Percentiles rank a stretch among this genome's conserved stretches.
phyloP scores from a whole-genome alignment of 2,329 filamentous ascomycete genomes.

The Penicillium olsonii region DNA sequence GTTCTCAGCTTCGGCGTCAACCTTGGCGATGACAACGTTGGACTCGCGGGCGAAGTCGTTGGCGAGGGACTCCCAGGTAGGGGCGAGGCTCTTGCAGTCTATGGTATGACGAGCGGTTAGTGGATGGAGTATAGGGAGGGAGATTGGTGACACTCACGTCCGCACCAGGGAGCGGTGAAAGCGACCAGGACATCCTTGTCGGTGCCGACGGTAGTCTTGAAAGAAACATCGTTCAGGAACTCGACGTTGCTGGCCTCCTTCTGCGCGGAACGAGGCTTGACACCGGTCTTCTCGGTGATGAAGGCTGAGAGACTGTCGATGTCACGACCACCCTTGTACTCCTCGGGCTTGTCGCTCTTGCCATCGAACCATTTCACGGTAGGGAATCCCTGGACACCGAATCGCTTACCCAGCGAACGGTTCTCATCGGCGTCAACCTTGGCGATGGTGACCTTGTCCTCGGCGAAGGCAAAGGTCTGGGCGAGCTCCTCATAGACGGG shows the following conservation, averaged over 20 bases:
- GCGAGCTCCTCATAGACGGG: constrained; percentile 93
- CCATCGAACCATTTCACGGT: constrained; percentile 98
- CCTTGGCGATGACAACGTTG: constrained; percentile 84
- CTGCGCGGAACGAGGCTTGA: constrained; percentile 68
- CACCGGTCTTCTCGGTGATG: constrained; percentile 81
- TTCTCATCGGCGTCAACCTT: constrained; percentile 96
- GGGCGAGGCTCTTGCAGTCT: constrained; percentile 97
- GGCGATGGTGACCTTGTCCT: constrained; percentile 80
- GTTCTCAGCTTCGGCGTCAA: constrained; percentile 87
- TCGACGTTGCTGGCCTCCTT: constrained; percentile 71
- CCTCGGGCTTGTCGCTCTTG: constrained; percentile 79
- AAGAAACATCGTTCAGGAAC: constrained; percentile 77
- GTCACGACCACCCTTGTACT: constrained; percentile 86
- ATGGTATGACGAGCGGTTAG: constrained; percentile 16
- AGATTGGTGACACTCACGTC: constrained; percentile 67
- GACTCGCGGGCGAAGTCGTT: constrained; percentile 76
- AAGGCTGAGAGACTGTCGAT: constrained; percentile 81
- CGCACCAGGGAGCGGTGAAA: constrained; percentile 98
- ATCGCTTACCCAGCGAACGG: constrained; percentile 78
- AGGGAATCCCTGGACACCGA: constrained; percentile 90
- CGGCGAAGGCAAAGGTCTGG: constrained; percentile 67
- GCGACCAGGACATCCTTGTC: constrained; percentile 92
- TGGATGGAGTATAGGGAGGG: constrained; percentile 1
- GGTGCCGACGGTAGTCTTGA: constrained; percentile 74
- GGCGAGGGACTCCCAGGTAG: constrained; percentile 85